These are phyloP conservation scores for Pseudogymnoascus sp. DNA, from an alignment of 2,329 filamentous ascomycete species.

Conservation along the genomic window DNA sequence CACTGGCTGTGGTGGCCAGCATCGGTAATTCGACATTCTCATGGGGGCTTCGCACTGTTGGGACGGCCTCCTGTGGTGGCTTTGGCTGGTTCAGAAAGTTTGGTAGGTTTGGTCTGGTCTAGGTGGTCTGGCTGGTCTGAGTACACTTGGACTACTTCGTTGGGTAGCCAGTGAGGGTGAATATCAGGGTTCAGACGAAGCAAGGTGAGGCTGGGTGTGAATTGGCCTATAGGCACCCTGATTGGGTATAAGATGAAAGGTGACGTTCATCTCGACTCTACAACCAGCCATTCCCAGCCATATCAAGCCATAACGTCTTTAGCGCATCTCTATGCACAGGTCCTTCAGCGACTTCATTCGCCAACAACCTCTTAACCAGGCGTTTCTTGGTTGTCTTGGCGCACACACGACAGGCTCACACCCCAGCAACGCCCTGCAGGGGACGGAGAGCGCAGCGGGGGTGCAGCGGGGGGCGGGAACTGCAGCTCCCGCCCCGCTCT, in stretches of 20 bases:
- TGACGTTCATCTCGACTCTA: neutral
- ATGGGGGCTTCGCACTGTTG: neutral
- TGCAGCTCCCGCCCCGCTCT: constrained; percentile 2
- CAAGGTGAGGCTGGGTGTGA: neutral
- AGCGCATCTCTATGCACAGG: neutral
- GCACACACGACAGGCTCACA: constrained; percentile 3
- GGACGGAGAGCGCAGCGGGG: neutral
- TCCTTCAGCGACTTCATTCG: constrained; percentile 3
- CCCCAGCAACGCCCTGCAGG: neutral
- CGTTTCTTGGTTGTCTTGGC: neutral
- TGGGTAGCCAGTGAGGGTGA: constrained; percentile 3
- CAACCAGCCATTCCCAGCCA: neutral
- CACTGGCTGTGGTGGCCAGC: neutral
- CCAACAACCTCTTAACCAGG: neutral
- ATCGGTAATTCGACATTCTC: constrained; percentile 3
- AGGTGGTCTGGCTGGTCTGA: neutral
- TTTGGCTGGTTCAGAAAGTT: neutral
- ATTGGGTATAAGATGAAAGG: neutral
- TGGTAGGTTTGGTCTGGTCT: neutral
- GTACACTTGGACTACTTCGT: neutral
- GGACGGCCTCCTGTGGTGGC: neutral
- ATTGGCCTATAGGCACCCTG: neutral
- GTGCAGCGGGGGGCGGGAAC: neutral
- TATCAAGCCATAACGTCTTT: neutral
- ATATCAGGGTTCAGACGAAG: constrained; percentile 4